Conservation (phyloP, 805 yeast species). For the Saccharomycopsis sp. region DNA sequence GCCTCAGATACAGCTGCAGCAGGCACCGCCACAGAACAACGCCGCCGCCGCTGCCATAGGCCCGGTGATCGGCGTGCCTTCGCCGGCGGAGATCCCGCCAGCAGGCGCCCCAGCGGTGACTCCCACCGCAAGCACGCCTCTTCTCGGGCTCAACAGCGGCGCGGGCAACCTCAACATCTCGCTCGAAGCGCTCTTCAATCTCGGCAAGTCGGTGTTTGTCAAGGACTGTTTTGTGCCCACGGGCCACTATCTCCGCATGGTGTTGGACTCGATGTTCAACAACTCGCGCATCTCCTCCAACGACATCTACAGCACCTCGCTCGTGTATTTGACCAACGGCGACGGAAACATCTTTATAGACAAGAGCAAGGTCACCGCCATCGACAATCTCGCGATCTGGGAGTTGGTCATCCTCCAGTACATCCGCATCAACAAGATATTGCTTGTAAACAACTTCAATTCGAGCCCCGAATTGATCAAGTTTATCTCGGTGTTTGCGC, state of each 20-base stretch:
- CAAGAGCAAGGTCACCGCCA: slow-evolving; percentile 20
- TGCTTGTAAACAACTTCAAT: slow-evolving; percentile 19
- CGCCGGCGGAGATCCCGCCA: not conserved
- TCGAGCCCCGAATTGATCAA: slow-evolving; percentile 18
- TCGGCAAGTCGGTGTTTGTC: slow-evolving; percentile 73
- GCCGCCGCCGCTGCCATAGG: not conserved
- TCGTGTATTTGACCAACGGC: slow-evolving; percentile 19
- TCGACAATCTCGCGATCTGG: slow-evolving; percentile 21
- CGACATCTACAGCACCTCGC: slow-evolving; percentile 32
- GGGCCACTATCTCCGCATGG: slow-evolving; percentile 67
- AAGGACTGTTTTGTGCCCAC: slow-evolving; percentile 83
- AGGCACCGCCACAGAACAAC: no score
- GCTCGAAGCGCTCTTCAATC: slow-evolving; percentile 69
- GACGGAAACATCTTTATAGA: slow-evolving; percentile 21
- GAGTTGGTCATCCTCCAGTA: slow-evolving; percentile 20
- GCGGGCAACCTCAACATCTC: slow-evolving; percentile 27
- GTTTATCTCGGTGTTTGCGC: slow-evolving; percentile 18
- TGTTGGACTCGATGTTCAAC: slow-evolving; percentile 72
- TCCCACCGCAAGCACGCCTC: not conserved
- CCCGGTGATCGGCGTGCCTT: not conserved
- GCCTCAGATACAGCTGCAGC: not conserved
- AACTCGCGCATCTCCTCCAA: slow-evolving; percentile 51
- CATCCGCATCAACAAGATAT: slow-evolving; percentile 17
- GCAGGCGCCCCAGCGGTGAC: not conserved
- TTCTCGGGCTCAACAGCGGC: not conserved